Base-by-base conservation (phyloP, 768 basidiomycete genomes). In the Tylopilus vinaceipallidus region DNA sequence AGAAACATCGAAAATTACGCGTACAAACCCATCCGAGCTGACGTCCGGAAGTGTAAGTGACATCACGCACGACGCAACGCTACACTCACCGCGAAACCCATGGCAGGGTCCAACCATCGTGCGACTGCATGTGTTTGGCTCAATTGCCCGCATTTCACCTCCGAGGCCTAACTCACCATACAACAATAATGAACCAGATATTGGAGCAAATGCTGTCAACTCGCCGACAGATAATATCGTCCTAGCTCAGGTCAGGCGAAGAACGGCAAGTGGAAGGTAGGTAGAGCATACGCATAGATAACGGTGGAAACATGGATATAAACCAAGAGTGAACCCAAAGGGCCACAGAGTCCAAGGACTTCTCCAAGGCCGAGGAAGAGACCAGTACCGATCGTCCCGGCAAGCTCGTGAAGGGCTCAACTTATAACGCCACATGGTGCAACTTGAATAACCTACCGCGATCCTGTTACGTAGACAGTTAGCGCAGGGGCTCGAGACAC, bases 41-140 rank as follows among this genome's bases (percentile, higher is more conserved):
- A 2, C 34, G 34, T n/a, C 12, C 16, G 2, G 37, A 27, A 43
- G 45, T 26, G 35, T 45, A 2, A 22, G 20, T 6, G 14, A 46
- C 13, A 13, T 6, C 7, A 19, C 12, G 4, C 10, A 2, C 23
- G 22, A 22, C 9, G 14, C 11, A 3, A 34, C 24, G 11, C 8
- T 30, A 20, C 9, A 47, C 67, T 52, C 24, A 68, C 65, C 7
- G 65, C 65, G 22, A 68, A 68, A 23, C 66, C 65, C 7, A 56
- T 12, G 4, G 66, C 67, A 20, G 67, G 67, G 45, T 68, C 66
- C 36, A 68, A 35, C 66, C 67, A 68, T 43, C 67, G 62, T 37
- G 61, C 67, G 35, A 59, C 67, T 68, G 38, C n/a, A 17, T 35
- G 41, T 2, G 16, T n/a, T 24, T 23, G 8, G 22, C 13, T 57